Base-by-base conservation (phyloP, 495 filamentous ascomycete species). In the Hypoxylon perforatum region DNA sequence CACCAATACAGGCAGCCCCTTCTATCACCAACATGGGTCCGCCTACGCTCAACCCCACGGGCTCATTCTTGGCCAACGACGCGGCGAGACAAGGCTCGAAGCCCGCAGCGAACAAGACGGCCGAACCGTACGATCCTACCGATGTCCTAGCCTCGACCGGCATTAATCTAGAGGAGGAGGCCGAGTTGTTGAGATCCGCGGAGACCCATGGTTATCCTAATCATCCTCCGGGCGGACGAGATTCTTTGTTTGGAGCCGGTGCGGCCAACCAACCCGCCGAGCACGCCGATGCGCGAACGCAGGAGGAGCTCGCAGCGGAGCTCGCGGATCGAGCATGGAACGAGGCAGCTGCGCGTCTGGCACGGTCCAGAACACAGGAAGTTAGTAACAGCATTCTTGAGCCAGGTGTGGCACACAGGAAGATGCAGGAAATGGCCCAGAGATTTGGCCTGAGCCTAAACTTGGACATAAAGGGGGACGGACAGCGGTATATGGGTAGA, bases 161-260 rank as follows among this genome's bases (percentile, higher is more conserved):
- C 49, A 89, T 97, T 58, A 91, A 97, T 80, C 79, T 96, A 1
- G 86, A 86, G 51, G 92, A 90, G 72, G 93, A 97, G 73, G 92
- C 94, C 63, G 88, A 90, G 39, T 87, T 82, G 59, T 76, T 94
- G 56, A 85, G 88, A 18, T 83, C 84, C 57, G 81, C 82, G 38
- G 75, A 77, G 15, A 73, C 72, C 22, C 73, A 73, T 15, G 81
- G 82, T 15, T 82, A 82, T 59, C 77, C 81, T 0, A 80, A 85
- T 14, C 80, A 84, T 33, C 70, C 78, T 9, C 79, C 83, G 5
- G 84, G 81, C 10, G 69, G 71, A 61, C 75, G 78, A 53, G 69
- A 64, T 48, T 82, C 78, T 25, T 85, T 88, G 56, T 89, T 86
- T 65, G 88, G 86, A 38, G 81, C 84, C 9, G 88, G 88, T 7